Percentiles rank a stretch among this genome's conserved stretches.
phyloP scores from a whole-genome alignment of 768 basidiomycete genomes.

The Tylopilus cervinicoccineus region DNA sequence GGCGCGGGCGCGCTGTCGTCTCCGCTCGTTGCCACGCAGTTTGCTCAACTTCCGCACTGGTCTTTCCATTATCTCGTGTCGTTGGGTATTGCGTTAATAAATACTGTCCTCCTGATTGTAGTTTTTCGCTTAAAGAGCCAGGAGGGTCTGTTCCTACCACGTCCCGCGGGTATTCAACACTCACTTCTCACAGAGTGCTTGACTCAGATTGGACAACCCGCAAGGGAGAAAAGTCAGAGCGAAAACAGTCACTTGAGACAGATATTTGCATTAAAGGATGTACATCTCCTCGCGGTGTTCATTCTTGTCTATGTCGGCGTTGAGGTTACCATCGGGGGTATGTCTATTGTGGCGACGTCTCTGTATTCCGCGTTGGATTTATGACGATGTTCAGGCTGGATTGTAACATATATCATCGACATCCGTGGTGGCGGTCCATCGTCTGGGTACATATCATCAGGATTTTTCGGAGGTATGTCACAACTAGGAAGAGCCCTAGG shows the following conservation, averaged over 20 bases:
- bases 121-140: constrained; percentile 71
- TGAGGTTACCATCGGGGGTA: constrained; percentile 50
- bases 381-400: constrained; percentile 49
- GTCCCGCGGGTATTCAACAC: neutral
- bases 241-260: constrained; percentile 42
- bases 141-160: constrained; percentile 47
- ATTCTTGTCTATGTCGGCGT: constrained; percentile 66
- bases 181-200: constrained; percentile 44
- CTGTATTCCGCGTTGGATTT: neutral
- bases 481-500: neutral
- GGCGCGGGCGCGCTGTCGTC: constrained; percentile 63
- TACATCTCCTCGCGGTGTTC: constrained; percentile 63
- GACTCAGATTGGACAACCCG: constrained; percentile 46
- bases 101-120: constrained; percentile 44
- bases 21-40: constrained; percentile 80
- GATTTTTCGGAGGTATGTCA: constrained; percentile 49
- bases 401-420: constrained; percentile 54
- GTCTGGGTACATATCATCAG: constrained; percentile 50
- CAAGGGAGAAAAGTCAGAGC: constrained; percentile 34
- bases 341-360: neutral
- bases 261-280: constrained; percentile 48
- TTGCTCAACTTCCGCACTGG: constrained; percentile 63
- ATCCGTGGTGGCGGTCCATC: constrained; percentile 43
- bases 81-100: constrained; percentile 59
- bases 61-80: constrained; percentile 76